Percentiles rank a stretch among this genome's conserved stretches.
Conservation (phyloP, 2,329 filamentous ascomycete species). For the Parascedosporium putredinis region DNA sequence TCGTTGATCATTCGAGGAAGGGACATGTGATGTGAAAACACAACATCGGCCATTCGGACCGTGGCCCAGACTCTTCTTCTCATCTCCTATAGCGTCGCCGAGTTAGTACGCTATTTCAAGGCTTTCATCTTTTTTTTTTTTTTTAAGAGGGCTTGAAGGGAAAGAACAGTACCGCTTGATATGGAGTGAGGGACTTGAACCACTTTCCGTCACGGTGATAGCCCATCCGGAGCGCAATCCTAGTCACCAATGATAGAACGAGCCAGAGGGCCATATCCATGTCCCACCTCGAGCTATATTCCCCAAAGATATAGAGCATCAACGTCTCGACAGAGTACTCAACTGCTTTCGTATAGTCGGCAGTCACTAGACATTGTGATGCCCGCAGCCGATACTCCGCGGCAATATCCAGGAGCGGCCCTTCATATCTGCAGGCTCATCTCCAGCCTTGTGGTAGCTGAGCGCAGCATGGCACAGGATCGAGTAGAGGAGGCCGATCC, state of each 20-base stretch:
- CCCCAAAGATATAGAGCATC: slow-evolving; percentile 64
- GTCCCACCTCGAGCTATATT: slow-evolving; percentile 64
- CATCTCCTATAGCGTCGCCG: slow-evolving; percentile 58
- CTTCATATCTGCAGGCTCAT: slow-evolving; percentile 69
- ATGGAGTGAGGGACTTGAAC: slow-evolving; percentile 61
- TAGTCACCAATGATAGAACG: slow-evolving; percentile 43
- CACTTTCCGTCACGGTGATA: slow-evolving; percentile 70
- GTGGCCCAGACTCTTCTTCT: slow-evolving; percentile 58
- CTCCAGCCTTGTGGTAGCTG: slow-evolving; percentile 68
- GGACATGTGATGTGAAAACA: slow-evolving; percentile 68
- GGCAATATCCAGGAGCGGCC: slow-evolving; percentile 52
- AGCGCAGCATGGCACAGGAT: slow-evolving; percentile 69
- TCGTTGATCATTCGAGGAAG: slow-evolving; percentile 60
- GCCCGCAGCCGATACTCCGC: slow-evolving; percentile 59
- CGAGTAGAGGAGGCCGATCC: slow-evolving; percentile 67
- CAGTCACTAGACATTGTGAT: slow-evolving; percentile 65
- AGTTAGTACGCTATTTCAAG: no score
- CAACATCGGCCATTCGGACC: slow-evolving; percentile 61
- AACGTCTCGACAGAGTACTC: slow-evolving; percentile 71
- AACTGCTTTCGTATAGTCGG: slow-evolving; percentile 66
- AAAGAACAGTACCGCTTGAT: slow-evolving; percentile 50
- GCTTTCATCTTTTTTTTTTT: no score
- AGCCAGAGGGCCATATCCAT: slow-evolving; percentile 59
- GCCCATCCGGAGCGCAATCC: slow-evolving; percentile 57
- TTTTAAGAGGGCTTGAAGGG: no score